Conservation (phyloP, 2,329 filamentous ascomycete genomes). For the Ceratocystis papillata region DNA sequence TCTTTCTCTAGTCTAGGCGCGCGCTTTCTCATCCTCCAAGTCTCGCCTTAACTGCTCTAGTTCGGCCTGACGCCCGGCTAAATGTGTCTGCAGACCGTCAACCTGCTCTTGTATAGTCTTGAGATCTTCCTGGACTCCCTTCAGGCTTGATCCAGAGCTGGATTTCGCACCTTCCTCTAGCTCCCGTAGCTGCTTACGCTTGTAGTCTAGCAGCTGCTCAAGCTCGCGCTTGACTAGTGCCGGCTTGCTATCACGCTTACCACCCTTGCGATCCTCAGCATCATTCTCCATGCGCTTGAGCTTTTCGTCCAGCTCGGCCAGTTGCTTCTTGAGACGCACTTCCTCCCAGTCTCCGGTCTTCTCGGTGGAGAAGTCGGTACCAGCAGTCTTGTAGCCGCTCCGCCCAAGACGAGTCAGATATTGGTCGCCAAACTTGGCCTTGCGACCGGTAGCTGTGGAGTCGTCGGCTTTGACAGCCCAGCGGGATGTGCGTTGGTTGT, state of each 20-base stretch:
- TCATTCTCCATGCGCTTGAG: conserved; percentile 70
- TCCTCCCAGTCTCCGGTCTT: conserved; percentile 97
- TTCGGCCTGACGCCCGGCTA: conserved; percentile 62
- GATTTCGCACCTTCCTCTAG: conserved; percentile 61
- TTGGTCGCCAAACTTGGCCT: conserved; percentile 94
- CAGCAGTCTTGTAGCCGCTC: conserved; percentile 65
- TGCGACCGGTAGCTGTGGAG: conserved; percentile 71
- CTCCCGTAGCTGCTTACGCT: conserved; percentile 66
- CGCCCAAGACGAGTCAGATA: conserved; percentile 87
- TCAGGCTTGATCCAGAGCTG: conserved; percentile 53
- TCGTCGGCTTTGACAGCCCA: conserved; percentile 75
- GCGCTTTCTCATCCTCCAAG: conserved; percentile 74
- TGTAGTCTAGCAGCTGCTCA: conserved; percentile 90
- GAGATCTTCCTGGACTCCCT: conserved; percentile 74
- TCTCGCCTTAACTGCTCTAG: conserved; percentile 67
- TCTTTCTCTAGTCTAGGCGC: conserved; percentile 32
- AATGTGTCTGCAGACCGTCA: conserved; percentile 74
- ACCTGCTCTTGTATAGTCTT: conserved; percentile 88
- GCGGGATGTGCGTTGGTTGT: conserved; percentile 60
- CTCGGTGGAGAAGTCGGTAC: conserved; percentile 79
- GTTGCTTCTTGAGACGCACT: conserved; percentile 83
- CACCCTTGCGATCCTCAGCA: conserved; percentile 52
- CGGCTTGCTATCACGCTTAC: conserved; percentile 66
- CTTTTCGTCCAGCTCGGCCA: conserved; percentile 79
- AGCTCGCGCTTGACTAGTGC: conserved; percentile 88